Conservation (phyloP, 345 rosid genomes). For the Salix purpurea region DNA sequence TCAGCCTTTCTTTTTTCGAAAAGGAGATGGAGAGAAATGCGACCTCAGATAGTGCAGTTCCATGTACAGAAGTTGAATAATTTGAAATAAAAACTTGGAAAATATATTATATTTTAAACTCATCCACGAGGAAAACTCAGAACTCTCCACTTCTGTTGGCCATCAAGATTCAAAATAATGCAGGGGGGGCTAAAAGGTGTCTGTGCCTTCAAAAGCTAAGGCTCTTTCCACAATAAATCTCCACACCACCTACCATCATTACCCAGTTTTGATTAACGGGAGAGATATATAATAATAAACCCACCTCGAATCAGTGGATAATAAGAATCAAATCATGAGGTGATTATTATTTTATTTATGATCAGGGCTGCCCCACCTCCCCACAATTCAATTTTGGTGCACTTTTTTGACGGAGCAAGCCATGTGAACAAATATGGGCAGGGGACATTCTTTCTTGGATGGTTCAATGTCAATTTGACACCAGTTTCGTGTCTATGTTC, state of each 20-base stretch:
- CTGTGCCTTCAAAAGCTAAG: constrained; percentile 5
- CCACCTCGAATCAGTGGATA: background rate
- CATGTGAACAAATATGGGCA: background rate
- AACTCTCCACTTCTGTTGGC: background rate
- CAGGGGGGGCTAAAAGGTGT: background rate
- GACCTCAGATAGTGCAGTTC: background rate
- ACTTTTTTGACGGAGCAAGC: constrained; percentile 4
- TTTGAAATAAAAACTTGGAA: background rate
- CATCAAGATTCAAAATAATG: background rate
- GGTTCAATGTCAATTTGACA: background rate
- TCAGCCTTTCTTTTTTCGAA: background rate
- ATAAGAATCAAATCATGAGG: background rate
- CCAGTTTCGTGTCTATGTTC: background rate
- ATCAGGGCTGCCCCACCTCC: background rate
- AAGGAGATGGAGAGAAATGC: background rate
- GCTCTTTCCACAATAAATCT: background rate
- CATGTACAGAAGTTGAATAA: background rate
- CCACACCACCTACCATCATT: background rate
- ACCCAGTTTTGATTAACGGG: background rate
- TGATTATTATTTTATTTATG: background rate
- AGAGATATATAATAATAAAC: background rate
- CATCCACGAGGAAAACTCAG: background rate
- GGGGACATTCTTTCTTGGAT: background rate
- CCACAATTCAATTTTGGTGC: background rate
- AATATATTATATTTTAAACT: background rate